Conservation (phyloP, 2,329 filamentous ascomycete genomes). For the Nothophaeocryptopus gaeumannii region DNA sequence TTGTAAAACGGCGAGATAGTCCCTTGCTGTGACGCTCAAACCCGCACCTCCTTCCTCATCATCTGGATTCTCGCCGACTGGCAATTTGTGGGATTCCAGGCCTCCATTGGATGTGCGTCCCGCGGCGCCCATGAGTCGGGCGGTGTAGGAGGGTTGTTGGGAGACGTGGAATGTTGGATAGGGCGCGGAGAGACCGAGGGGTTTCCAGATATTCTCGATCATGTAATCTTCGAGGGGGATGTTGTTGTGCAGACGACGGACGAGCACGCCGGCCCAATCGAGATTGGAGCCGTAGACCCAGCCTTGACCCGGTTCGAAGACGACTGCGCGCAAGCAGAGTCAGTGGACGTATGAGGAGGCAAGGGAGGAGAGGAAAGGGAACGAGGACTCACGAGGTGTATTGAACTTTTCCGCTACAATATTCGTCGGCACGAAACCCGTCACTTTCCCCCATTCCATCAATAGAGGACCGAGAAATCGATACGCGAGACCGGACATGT, state of each 20-base stretch:
- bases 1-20: conserved; percentile 45
- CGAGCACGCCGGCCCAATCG: conserved; percentile 51
- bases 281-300: conserved; percentile 50
- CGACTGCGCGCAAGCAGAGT: conserved; percentile 33
- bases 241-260: conserved; percentile 44
- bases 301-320: conserved; percentile 47
- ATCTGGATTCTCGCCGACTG: conserved; percentile 5
- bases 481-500: conserved; percentile 49
- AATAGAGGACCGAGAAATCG: conserved; percentile 41
- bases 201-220: conserved; percentile 42
- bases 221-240: conserved; percentile 41
- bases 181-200: conserved; percentile 36
- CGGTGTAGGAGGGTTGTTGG: conserved; percentile 11
- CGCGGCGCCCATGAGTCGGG: conserved; percentile 7
- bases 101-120: conserved; percentile 2
- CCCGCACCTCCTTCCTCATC: conserved; percentile 11
- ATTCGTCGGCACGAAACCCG: conserved; percentile 2
- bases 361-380: too few species aligned
- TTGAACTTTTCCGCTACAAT: conserved; percentile 42
- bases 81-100: neutral
- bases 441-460: conserved; percentile 15
- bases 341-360: too few species aligned
- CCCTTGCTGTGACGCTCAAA: conserved; percentile 13
- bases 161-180: conserved; percentile 24
- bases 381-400: neutral